Evolutionary conservation across 2,329 filamentous ascomycete species (phyloP).

Genomic region (Pyrenophora tritici-repentis): DNA sequence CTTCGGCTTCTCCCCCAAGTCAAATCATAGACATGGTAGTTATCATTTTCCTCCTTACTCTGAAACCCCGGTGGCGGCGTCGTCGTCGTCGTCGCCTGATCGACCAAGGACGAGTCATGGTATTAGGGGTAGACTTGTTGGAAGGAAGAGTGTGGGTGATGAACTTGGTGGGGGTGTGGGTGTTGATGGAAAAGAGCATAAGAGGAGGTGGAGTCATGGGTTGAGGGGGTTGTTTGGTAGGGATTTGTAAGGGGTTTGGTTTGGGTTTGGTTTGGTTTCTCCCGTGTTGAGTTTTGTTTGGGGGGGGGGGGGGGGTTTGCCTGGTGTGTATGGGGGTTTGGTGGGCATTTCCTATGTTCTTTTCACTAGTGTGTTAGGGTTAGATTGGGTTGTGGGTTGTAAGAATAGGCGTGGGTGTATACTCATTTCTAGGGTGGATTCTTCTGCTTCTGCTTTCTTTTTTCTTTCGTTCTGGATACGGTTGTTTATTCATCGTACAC

Average conservation of each 20-base stretch:
- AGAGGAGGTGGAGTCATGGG: constrained; percentile 29
- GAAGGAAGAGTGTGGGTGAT: constrained; percentile 13
- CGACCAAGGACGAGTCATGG: constrained; percentile 22
- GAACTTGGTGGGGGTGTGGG: not conserved
- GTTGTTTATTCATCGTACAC: too few species aligned
- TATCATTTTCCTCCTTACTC: not conserved
- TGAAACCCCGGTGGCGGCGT: not conserved
- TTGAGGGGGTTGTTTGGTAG: constrained; percentile 27
- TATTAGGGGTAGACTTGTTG: constrained; percentile 1
- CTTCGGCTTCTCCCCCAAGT: constrained; percentile 3
- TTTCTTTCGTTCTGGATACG: too few species aligned
- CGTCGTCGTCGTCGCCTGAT: constrained; percentile 21
- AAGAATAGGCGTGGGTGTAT: too few species aligned
- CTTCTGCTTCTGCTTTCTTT: too few species aligned
- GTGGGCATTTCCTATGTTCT: too few species aligned
- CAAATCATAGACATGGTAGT: constrained; percentile 1
- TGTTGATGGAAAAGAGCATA: constrained; percentile 8
- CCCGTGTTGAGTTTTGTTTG: too few species aligned
- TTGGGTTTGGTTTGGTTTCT: too few species aligned
- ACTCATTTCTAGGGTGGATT: too few species aligned
- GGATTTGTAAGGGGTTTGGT: not conserved
- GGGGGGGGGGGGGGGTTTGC: too few species aligned
- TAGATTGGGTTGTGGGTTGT: too few species aligned
- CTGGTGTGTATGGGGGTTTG: too few species aligned
- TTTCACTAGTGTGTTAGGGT: too few species aligned